Evolutionary conservation across 129 eudicot species (phyloP).

Genomic region (Mikania micrantha): DNA sequence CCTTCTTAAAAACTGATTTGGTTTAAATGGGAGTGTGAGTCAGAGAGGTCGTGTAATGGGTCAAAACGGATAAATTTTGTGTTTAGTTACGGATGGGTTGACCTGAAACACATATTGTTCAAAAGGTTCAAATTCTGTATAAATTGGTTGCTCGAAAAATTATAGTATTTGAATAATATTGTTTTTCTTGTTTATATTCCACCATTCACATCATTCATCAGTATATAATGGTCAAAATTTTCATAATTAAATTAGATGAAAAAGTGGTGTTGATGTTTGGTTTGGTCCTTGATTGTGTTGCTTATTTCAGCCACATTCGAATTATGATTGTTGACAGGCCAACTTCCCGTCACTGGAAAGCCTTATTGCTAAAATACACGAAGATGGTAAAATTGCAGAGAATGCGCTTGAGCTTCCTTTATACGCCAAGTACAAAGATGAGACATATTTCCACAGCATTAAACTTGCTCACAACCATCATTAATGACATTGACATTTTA

Average conservation of each 20-base stretch:
- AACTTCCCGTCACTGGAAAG: conserved; percentile 83
- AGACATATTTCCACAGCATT: conserved; percentile 39
- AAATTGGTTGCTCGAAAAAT: background rate
- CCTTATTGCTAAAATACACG: conserved; percentile 69
- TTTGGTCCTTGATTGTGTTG: background rate
- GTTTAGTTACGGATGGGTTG: background rate
- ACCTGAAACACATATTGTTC: background rate
- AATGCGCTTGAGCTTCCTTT: conserved; percentile 76
- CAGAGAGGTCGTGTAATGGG: background rate
- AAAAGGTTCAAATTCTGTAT: background rate
- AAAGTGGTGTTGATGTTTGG: background rate
- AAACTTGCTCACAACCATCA: conserved; percentile 20
- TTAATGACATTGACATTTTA: conserved; percentile 10
- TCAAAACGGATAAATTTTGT: background rate
- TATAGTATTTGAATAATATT: background rate
- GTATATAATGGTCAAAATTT: too few species aligned
- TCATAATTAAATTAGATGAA: too few species aligned
- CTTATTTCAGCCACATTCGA: background rate
- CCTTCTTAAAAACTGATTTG: background rate
- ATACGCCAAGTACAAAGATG: conserved; percentile 65
- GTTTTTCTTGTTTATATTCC: background rate
- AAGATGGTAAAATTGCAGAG: conserved; percentile 69
- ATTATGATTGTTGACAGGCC: conserved; percentile 40
- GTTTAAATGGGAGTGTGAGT: background rate
- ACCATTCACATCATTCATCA: too few species aligned